A percentile compares a stretch with the other conserved stretches of the same genome.
phyloP scores from a whole-genome alignment of 495 filamentous ascomycete species.

The Aspergillus sclerotioniger region DNA sequence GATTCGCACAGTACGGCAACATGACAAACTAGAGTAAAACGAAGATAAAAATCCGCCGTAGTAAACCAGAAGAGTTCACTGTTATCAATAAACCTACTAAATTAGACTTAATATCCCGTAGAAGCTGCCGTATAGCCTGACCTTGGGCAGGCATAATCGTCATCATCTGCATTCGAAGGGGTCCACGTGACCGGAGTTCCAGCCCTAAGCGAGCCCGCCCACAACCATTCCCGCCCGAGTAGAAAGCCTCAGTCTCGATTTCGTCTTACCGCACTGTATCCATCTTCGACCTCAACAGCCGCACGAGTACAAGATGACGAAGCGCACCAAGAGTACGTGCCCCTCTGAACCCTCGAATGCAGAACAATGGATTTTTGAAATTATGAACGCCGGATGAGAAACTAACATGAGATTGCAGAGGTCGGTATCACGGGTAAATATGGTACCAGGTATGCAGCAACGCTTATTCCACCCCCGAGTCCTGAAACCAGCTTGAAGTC shows the following conservation, averaged over 20 bases:
- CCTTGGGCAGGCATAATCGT: no score
- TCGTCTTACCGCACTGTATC: conserved; percentile 42
- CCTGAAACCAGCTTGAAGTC: conserved; percentile 21
- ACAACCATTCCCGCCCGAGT: conserved; percentile 39
- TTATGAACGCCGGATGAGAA: conserved; percentile 9
- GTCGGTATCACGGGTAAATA: conserved; percentile 82
- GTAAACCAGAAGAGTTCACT: not conserved
- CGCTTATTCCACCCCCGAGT: conserved; percentile 25
- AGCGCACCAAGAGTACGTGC: conserved; percentile 83
- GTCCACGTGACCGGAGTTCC: conserved; percentile 29
- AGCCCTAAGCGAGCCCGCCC: conserved; percentile 52
- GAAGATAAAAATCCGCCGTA: not conserved
- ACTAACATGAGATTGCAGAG: conserved; percentile 54
- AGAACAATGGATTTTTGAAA: not conserved
- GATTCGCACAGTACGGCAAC: not conserved
- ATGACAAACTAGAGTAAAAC: not conserved
- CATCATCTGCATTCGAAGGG: not conserved
- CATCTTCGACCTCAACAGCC: conserved; percentile 47
- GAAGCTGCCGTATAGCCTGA: not conserved
- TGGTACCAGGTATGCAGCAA: conserved; percentile 58
- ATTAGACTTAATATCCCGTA: not conserved
- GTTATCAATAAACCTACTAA: not conserved
- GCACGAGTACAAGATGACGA: conserved; percentile 75
- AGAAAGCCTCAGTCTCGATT: conserved; percentile 36
- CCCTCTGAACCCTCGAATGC: not conserved